Evolutionary conservation across 768 basidiomycete species (phyloP).

Genomic region (Cubamyces lactineus): DNA sequence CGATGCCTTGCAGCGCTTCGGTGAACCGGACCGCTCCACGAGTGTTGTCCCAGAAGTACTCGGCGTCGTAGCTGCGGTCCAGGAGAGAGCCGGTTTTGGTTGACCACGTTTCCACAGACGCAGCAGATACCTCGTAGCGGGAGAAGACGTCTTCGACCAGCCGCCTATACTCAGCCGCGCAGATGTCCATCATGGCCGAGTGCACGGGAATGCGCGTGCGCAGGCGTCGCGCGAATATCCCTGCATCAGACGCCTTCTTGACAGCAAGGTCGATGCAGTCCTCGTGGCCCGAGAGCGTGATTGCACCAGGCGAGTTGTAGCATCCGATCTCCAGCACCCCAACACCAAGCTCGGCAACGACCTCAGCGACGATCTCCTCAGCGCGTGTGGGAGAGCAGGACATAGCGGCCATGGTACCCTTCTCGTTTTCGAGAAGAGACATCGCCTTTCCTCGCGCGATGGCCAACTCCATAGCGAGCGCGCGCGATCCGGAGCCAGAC

Average conservation of each 20-base stretch:
- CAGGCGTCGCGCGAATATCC: slow-evolving; percentile 42
- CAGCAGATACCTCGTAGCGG: slow-evolving; percentile 36
- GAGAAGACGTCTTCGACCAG: slow-evolving; percentile 39
- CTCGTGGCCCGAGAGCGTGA: slow-evolving; percentile 41
- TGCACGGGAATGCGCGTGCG: slow-evolving; percentile 44
- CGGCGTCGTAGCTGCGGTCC: slow-evolving; percentile 32
- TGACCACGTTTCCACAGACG: slow-evolving; percentile 41
- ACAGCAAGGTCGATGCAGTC: slow-evolving; percentile 35
- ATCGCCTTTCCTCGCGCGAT: slow-evolving; percentile 46
- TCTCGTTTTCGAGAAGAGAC: slow-evolving; percentile 36
- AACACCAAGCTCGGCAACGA: slow-evolving; percentile 13
- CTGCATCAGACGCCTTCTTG: slow-evolving; percentile 30
- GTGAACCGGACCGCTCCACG: slow-evolving; percentile 44
- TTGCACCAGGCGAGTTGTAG: slow-evolving; percentile 43
- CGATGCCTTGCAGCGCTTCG: slow-evolving; percentile 35
- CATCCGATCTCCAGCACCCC: slow-evolving; percentile 44
- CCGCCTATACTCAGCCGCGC: slow-evolving; percentile 34
- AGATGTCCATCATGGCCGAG: slow-evolving; percentile 42
- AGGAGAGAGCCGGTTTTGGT: slow-evolving; percentile 37
- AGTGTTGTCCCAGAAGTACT: slow-evolving; percentile 48
- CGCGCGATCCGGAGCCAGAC: slow-evolving; percentile 45
- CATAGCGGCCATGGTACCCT: slow-evolving; percentile 50
- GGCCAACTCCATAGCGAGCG: slow-evolving; percentile 47
- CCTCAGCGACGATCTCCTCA: slow-evolving; percentile 31
- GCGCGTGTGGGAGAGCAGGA: slow-evolving; percentile 38